Conservation (phyloP, 2,329 filamentous ascomycete genomes). For the Cladophialophora bantiana region DNA sequence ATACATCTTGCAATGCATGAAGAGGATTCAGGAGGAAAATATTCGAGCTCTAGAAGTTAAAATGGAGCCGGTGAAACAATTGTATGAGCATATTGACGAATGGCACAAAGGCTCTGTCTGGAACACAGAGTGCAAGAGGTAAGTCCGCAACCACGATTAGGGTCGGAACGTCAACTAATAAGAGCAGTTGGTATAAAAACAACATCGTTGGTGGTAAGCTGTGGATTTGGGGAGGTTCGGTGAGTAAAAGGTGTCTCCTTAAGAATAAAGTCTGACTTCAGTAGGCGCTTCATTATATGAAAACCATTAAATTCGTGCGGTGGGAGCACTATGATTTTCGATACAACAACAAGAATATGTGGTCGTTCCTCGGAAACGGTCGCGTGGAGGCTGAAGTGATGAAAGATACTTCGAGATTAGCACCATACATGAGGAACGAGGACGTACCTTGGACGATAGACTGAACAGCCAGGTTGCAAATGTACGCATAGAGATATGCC, state of each 20-base stretch:
- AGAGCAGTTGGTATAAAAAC: slow-evolving; percentile 21
- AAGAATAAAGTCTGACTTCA: slow-evolving; percentile 11
- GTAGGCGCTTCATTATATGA: slow-evolving; percentile 32
- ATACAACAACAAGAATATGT: slow-evolving; percentile 28
- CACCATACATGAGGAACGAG: slow-evolving; percentile 26
- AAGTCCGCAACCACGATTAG: neutral
- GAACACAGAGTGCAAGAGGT: slow-evolving; percentile 26
- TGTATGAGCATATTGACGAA: slow-evolving; percentile 31
- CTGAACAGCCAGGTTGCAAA: neutral
- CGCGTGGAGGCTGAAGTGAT: slow-evolving; percentile 26
- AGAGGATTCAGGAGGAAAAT: slow-evolving; percentile 27
- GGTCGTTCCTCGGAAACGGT: slow-evolving; percentile 32
- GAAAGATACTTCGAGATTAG: slow-evolving; percentile 19
- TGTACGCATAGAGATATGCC: neutral
- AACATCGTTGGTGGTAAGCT: slow-evolving; percentile 25
- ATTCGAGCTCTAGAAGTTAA: slow-evolving; percentile 28
- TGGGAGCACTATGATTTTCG: slow-evolving; percentile 32
- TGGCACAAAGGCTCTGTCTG: slow-evolving; percentile 28
- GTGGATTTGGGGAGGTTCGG: slow-evolving; percentile 29
- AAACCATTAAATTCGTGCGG: slow-evolving; percentile 28
- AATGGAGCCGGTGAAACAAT: slow-evolving; percentile 21
- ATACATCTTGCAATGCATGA: slow-evolving; percentile 29
- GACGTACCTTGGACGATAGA: slow-evolving; percentile 28
- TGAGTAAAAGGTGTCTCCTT: slow-evolving; percentile 9
- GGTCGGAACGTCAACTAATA: neutral